Conservation (phyloP, 139 green algal species). For the Diplosphaera chodatii region DNA sequence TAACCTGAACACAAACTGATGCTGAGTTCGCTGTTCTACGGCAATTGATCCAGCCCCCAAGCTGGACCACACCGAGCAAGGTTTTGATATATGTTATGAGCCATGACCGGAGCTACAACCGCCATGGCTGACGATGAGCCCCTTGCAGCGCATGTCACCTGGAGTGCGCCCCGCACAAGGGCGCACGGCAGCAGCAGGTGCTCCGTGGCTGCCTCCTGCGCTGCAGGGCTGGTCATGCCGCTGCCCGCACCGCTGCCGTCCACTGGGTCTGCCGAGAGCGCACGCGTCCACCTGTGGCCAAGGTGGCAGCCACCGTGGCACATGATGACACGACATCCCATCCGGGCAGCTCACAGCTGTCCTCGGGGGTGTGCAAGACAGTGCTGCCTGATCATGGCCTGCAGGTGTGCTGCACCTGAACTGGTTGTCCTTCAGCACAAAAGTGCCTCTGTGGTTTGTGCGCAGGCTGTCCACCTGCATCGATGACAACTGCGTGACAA, state of each 20-base stretch:
- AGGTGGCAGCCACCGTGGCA: too few species aligned
- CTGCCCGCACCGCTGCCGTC: not conserved
- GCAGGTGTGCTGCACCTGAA: constrained; percentile 59
- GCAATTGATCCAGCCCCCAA: too few species aligned
- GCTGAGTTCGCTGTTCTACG: too few species aligned
- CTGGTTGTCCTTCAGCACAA: constrained; percentile 77
- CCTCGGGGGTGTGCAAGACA: not conserved
- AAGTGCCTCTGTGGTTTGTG: constrained; percentile 84
- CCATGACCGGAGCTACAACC: too few species aligned
- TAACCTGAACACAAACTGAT: too few species aligned
- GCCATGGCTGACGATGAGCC: too few species aligned
- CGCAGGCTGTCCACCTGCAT: constrained; percentile 71
- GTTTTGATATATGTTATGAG: too few species aligned
- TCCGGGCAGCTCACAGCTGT: not conserved
- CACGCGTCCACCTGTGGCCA: not conserved
- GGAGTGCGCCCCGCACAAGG: constrained; percentile 50
- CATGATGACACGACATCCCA: not conserved
- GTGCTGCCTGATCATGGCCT: too few species aligned
- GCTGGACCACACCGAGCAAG: too few species aligned
- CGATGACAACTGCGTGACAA: too few species aligned
- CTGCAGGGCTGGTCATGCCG: not conserved
- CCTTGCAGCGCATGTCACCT: too few species aligned
- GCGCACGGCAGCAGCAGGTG: constrained; percentile 69
- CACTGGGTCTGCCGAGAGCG: not conserved
- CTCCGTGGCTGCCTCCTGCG: constrained; percentile 31